Conservation (phyloP, 169 alveolate genomes). For the Cryptosporidium sp. region DNA sequence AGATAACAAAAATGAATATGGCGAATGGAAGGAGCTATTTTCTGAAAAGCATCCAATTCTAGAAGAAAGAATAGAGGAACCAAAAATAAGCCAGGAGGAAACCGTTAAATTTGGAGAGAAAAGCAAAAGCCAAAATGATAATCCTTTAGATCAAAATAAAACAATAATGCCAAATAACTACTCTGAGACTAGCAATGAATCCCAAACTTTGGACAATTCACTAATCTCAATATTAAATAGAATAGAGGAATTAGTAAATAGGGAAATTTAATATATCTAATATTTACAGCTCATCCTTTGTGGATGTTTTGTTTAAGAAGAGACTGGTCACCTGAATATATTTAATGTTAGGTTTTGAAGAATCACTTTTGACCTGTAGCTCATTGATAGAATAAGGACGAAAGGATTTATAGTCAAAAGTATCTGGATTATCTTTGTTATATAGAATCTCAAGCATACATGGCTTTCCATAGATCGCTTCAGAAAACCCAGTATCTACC, state of each 20-base stretch:
- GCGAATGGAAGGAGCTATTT: slow-evolving; percentile 19
- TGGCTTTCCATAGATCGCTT: slow-evolving; percentile 69
- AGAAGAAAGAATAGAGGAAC: neutral
- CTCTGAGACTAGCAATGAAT: neutral
- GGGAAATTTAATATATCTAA: neutral
- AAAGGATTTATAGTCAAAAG: neutral
- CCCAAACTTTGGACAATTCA: slow-evolving; percentile 16
- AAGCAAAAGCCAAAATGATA: neutral
- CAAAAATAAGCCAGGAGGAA: neutral
- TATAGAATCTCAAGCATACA: slow-evolving; percentile 41
- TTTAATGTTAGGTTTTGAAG: slow-evolving; percentile 13
- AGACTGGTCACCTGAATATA: slow-evolving; percentile 53
- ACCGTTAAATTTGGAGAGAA: neutral
- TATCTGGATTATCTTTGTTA: neutral
- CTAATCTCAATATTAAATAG: slow-evolving; percentile 15
- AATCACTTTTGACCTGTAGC: slow-evolving; percentile 14
- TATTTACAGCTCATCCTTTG: slow-evolving; percentile 32
- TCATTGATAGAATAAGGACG: slow-evolving; percentile 62
- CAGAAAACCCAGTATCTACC: slow-evolving; percentile 76
- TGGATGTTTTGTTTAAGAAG: neutral
- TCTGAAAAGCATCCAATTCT: neutral
- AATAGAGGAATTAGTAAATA: slow-evolving; percentile 51
- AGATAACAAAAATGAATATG: neutral
- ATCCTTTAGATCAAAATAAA: neutral
- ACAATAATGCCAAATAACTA: neutral